phyloP scores from a whole-genome alignment of 2,329 filamentous ascomycete species.

The Dactylellina haptotyla region DNA sequence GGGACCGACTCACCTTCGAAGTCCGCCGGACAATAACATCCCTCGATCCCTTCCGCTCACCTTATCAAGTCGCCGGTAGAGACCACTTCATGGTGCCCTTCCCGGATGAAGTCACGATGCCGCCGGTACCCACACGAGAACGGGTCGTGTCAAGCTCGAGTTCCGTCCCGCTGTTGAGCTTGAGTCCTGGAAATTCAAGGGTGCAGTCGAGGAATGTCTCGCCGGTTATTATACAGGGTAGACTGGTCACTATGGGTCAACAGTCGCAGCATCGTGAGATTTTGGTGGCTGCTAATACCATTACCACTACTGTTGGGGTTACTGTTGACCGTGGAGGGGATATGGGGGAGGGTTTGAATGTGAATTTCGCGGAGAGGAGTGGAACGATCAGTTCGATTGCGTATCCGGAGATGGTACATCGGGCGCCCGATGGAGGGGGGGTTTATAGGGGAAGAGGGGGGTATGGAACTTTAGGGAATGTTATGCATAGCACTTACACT shows the following conservation, averaged over 20 bases:
- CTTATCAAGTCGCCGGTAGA: conserved; percentile 8
- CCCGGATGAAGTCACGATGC: conserved; percentile 17
- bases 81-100: conserved; percentile 40
- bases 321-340: neutral
- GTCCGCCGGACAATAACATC: neutral
- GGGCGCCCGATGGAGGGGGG: neutral
- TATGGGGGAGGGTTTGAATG: neutral
- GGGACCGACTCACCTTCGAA: conserved; percentile 14
- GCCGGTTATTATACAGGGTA: neutral
- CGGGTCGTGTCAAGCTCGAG: neutral
- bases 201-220: conserved; percentile 6
- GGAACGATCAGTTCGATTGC: conserved; percentile 26
- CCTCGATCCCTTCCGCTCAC: neutral
- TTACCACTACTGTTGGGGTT: too few relatives aligned
- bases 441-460: neutral
- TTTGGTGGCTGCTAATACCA: too few relatives aligned
- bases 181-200: conserved; percentile 1
- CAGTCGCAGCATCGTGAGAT: conserved; percentile 7
- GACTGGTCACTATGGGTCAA: neutral
- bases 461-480: conserved; percentile 34
- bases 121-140: neutral
- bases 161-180: conserved; percentile 20
- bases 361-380: conserved; percentile 28
- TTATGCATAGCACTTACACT: conserved; percentile 45
- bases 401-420: conserved; percentile 28